A percentile compares a stretch with the other conserved stretches of the same genome.
Evolutionary conservation across 108 stramenopile species (phyloP).

Genomic region (Mediolabrus comicus): DNA sequence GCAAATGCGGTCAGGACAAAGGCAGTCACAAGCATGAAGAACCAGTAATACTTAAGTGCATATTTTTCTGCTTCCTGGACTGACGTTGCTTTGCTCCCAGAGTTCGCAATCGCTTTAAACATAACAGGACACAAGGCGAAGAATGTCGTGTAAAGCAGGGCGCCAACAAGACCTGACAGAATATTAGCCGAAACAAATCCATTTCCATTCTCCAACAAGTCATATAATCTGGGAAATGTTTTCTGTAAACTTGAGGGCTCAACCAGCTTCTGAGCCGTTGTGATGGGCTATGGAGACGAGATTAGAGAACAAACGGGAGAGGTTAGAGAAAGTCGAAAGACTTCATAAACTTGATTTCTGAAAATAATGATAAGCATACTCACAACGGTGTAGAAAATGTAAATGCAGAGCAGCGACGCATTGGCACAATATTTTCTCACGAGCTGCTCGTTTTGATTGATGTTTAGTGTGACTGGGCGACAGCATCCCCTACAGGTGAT

Average conservation of each 20-base stretch:
- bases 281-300: not conserved
- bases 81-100: slow-evolving; percentile 75
- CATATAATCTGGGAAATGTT: slow-evolving; percentile 52
- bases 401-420: slow-evolving; percentile 54
- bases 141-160: slow-evolving; percentile 67
- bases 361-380: slow-evolving; percentile 69
- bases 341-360: too few species aligned
- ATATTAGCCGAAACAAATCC: slow-evolving; percentile 44
- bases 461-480: slow-evolving; percentile 82
- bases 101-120: slow-evolving; percentile 88
- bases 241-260: slow-evolving; percentile 41
- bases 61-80: slow-evolving; percentile 65
- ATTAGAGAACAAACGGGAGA: not conserved
- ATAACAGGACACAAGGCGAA: slow-evolving; percentile 82
- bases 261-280: slow-evolving; percentile 39
- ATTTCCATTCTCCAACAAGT: slow-evolving; percentile 21
- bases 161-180: slow-evolving; percentile 65
- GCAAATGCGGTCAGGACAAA: slow-evolving; percentile 73
- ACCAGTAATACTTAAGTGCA: slow-evolving; percentile 85
- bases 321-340: too few species aligned
- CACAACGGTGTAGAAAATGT: slow-evolving; percentile 84
- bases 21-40: slow-evolving; percentile 80
- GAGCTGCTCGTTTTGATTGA: slow-evolving; percentile 73
- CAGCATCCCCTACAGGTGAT: slow-evolving; percentile 81
- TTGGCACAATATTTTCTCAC: slow-evolving; percentile 56